Evolutionary conservation across 1,284 basidiomycete species (phyloP), one percentile per base, ranked within the genome.

Genomic region (Malassezia psittaci): DNA sequence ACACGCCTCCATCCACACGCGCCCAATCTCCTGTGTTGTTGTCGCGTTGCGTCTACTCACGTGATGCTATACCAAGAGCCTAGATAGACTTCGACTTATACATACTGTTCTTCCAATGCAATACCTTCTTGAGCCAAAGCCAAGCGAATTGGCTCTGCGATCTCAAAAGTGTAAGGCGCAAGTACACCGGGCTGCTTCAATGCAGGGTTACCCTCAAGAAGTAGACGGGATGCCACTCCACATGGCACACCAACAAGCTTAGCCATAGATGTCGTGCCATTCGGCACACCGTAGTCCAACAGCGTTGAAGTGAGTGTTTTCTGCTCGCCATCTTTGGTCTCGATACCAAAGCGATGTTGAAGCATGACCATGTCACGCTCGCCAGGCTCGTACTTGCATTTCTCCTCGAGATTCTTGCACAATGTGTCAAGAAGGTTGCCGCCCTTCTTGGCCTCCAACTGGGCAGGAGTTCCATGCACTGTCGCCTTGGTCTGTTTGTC

Each of bases 351-450:
- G 44, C 91, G 93, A 82, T 98, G 93, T 78, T 96, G 91, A 51
- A 98, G 83, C 83, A 96, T 88, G 65, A 98, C 88, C 64, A 96
- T 83, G 77, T 98, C 93, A 18, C 90, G 85, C 78, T 96, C 91
- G 61, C 88, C 88, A 45, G 81, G 78, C 61, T 84, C 86, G 78
- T 96, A 96, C 76, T 84, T 82, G 86, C 94, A 96, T 76, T 94
- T 83, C 63, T 80, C 81, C 80, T 98, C 91, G 49, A 98, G 82
- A 33, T 82, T 85, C 2, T 83, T 88, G 74, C 91, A 94, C 62
- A 99, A 85, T 18, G 94, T 91, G 78, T 96, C 90, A 64, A 99
- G 83, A 63, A 93, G 81, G 77, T 88, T 93, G 54, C 82, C 83
- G 79, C 76, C 83, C n/a, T 84, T 79, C 36, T 77, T 78, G 39